Evolutionary conservation across 192 early-diverging fungal species (phyloP).

Genomic region (Anaeromyces robustus): DNA sequence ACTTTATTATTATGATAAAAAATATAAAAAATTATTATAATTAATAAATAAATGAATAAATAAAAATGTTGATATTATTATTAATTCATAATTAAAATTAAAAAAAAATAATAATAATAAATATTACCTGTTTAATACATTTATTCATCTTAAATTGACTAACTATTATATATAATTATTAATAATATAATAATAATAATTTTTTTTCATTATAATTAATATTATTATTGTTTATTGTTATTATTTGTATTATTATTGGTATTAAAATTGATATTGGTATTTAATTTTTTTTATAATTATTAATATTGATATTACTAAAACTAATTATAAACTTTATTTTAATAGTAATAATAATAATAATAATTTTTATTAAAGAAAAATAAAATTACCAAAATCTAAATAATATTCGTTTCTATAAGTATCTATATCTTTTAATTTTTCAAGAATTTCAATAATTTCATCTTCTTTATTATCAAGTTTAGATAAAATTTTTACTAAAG

Average conservation of each 20-base stretch:
- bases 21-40: background rate
- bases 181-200: no score
- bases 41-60: background rate
- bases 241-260: no score
- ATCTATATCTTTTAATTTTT: constrained; percentile 36
- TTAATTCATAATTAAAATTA: no score
- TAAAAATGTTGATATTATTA: background rate
- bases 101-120: background rate
- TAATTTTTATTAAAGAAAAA: no score
- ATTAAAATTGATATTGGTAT: no score
- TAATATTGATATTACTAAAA: no score
- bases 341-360: no score
- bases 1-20: background rate
- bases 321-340: no score
- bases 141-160: background rate
- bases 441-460: constrained; percentile 23
- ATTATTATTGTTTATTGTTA: no score
- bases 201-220: no score
- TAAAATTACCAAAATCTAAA: constrained; percentile 30
- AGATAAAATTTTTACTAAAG: constrained; percentile 33
- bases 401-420: constrained; percentile 32
- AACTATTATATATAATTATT: background rate
- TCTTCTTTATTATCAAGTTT: constrained; percentile 17
- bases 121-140: background rate
- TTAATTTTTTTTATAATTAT: no score